Evolutionary conservation across 192 early-diverging fungal genomes (phyloP).

Genomic region (Gigaspora rosea): DNA sequence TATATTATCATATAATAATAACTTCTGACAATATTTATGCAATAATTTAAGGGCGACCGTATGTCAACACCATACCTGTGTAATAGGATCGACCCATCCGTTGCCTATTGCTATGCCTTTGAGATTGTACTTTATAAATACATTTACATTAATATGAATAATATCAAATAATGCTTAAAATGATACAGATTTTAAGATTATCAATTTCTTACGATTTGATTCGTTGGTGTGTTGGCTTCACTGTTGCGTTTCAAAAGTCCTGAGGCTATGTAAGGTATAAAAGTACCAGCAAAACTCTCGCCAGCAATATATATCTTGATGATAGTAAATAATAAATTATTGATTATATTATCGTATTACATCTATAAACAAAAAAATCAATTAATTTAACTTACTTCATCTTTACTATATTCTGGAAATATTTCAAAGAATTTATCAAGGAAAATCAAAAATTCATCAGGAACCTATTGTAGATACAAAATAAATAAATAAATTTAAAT

Average conservation of each 20-base stretch:
- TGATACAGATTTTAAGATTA: background rate
- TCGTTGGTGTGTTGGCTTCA: conserved; percentile 23
- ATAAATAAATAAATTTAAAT: background rate
- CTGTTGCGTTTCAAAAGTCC: conserved; percentile 41
- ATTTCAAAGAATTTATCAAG: conserved; percentile 50
- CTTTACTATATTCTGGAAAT: conserved; percentile 49
- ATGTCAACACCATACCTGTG: conserved; percentile 46
- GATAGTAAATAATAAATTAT: background rate
- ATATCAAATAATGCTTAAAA: background rate
- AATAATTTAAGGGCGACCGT: background rate
- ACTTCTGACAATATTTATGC: background rate
- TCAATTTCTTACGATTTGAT: conserved; percentile 16
- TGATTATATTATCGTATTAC: background rate
- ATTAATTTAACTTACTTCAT: conserved; percentile 41
- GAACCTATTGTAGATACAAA: conserved; percentile 36
- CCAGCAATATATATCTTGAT: conserved; percentile 61
- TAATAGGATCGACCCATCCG: conserved; percentile 63
- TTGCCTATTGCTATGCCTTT: conserved; percentile 63
- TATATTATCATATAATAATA: background rate
- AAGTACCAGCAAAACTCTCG: conserved; percentile 65
- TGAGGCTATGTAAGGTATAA: conserved; percentile 60
- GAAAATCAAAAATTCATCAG: conserved; percentile 49
- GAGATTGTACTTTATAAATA: conserved; percentile 47
- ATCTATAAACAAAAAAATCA: background rate
- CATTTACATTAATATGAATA: background rate